A percentile compares a stretch with the other conserved stretches of the same genome.
Evolutionary conservation across 176 grass and related monocot species (phyloP).

Genomic region (Tillandsia fasciculata): DNA sequence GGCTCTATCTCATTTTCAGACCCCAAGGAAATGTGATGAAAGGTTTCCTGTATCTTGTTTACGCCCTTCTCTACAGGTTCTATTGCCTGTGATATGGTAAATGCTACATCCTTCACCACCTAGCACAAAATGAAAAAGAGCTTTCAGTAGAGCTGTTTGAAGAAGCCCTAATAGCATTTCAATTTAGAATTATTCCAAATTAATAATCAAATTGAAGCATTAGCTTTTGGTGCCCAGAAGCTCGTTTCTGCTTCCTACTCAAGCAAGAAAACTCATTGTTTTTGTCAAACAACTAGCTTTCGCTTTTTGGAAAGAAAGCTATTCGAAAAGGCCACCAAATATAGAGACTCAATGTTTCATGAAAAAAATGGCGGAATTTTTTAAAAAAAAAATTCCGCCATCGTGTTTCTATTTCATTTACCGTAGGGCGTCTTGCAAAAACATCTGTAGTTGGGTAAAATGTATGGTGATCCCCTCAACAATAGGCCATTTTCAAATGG

Average conservation of each 20-base stretch:
- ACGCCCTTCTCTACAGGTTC: constrained; percentile 74
- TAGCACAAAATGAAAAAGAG: constrained; percentile 11
- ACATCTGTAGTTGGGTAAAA: no score
- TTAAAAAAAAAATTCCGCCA: background rate
- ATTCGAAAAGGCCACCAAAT: no score
- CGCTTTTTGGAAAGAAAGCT: no score
- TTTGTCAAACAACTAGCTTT: no score
- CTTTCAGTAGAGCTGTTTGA: background rate
- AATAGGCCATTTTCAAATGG: no score
- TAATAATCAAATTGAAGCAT: background rate
- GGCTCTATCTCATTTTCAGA: constrained; percentile 31
- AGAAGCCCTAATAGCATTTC: background rate
- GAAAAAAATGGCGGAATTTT: no score
- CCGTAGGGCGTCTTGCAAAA: no score
- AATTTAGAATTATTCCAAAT: background rate
- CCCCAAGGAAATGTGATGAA: constrained; percentile 47
- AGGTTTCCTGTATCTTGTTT: constrained; percentile 63
- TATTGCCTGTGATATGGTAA: constrained; percentile 75
- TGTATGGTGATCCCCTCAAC: no score
- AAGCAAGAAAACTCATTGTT: no score
- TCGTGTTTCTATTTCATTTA: background rate
- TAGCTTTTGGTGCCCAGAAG: no score
- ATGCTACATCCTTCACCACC: constrained; percentile 77
- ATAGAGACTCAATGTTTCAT: no score
- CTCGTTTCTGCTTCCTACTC: no score